Evolutionary conservation across 176 grass and related monocot species (phyloP).

Genomic region (Cenchrus purpureus): DNA sequence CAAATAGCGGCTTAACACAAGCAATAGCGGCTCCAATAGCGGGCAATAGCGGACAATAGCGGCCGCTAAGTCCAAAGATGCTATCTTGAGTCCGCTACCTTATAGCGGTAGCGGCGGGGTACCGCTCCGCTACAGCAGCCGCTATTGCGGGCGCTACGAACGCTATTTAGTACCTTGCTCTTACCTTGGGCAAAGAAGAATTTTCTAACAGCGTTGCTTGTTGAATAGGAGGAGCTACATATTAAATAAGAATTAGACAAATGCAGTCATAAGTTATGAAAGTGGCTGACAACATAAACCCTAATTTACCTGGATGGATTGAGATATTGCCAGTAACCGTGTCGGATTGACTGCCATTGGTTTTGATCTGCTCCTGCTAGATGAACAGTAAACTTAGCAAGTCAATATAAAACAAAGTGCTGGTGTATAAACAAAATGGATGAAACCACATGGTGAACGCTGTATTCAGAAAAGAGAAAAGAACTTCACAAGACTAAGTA

Average conservation of each 20-base stretch:
- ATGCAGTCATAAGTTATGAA: not conserved
- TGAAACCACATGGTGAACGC: not conserved
- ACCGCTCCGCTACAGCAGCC: too few species aligned
- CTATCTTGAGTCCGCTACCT: too few species aligned
- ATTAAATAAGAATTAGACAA: conserved; percentile 14
- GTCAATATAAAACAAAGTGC: not conserved
- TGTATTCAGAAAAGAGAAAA: conserved; percentile 10
- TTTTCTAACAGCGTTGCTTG: conserved; percentile 10
- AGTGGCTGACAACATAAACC: not conserved
- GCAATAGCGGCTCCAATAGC: too few species aligned
- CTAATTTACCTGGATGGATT: conserved; percentile 18
- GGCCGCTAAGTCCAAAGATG: too few species aligned
- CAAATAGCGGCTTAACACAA: too few species aligned
- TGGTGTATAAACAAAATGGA: not conserved
- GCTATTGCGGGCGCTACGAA: too few species aligned
- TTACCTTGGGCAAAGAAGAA: conserved; percentile 33
- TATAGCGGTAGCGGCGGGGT: too few species aligned
- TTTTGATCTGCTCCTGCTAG: not conserved
- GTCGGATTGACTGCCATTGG: conserved; percentile 4
- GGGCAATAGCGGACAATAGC: too few species aligned
- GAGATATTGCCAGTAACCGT: conserved; percentile 14
- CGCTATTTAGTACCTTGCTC: not conserved
- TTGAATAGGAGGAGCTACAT: conserved; percentile 34
- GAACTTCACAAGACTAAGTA: not conserved
- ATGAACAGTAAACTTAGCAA: conserved; percentile 21